Conservation (phyloP, 164 flowering plant species). For the Annona squamosa region DNA sequence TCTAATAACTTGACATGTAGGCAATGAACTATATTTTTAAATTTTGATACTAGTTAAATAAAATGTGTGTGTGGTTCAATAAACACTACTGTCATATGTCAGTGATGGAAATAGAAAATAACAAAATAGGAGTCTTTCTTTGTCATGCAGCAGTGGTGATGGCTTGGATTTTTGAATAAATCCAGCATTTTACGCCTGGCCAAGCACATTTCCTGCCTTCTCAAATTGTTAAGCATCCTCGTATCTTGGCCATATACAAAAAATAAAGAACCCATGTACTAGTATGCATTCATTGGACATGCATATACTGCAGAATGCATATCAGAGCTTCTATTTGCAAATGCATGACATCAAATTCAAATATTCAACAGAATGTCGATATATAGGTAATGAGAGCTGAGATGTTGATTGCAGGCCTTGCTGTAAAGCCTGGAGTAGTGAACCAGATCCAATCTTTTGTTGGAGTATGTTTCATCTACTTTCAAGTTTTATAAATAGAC, state of each 20-base stretch:
- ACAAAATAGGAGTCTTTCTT: too few relatives aligned
- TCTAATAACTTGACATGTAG: not conserved
- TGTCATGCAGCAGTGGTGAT: too few relatives aligned
- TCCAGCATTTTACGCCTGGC: too few relatives aligned
- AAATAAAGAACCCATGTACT: not conserved
- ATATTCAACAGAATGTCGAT: not conserved
- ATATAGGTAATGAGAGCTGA: slow-evolving; percentile 4
- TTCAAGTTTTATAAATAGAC: not conserved
- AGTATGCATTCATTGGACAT: not conserved
- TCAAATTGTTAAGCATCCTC: not conserved
- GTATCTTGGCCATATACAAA: not conserved
- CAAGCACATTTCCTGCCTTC: not conserved
- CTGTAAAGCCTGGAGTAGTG: slow-evolving; percentile 77
- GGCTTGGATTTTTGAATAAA: too few relatives aligned
- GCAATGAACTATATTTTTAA: not conserved
- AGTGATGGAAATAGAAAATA: not conserved
- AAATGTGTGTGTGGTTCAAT: not conserved
- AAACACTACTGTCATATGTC: not conserved
- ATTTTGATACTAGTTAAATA: too few relatives aligned
- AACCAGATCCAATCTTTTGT: slow-evolving; percentile 47
- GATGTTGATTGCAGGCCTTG: slow-evolving; percentile 52
- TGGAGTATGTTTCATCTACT: slow-evolving; percentile 35
- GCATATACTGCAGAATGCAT: not conserved
- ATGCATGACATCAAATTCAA: not conserved
- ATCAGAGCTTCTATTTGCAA: not conserved